A percentile compares a stretch with the other conserved stretches of the same genome.
These are phyloP conservation scores for Corchorus capsularis DNA, from an alignment of 345 rosid species.

Conservation along the genomic window DNA sequence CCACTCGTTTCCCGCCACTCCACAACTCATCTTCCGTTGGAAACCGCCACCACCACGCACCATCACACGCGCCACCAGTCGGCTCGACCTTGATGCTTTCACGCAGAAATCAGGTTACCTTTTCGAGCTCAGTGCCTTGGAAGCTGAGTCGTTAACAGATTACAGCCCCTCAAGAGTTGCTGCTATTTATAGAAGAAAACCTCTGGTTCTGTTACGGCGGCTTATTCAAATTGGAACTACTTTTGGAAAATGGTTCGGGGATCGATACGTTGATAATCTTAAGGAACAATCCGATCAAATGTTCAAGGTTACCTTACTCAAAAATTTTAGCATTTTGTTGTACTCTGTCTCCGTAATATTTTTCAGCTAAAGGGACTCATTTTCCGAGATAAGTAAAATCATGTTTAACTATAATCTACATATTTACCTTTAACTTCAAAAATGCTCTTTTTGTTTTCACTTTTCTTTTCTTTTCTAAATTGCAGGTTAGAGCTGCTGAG, in stretches of 20 bases:
- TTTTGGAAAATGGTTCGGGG: constrained; percentile 77
- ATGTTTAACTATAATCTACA: not conserved
- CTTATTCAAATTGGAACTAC: constrained; percentile 67
- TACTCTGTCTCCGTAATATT: too few relatives aligned
- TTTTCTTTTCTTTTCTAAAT: not conserved
- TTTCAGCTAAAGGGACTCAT: not conserved
- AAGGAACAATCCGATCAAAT: constrained; percentile 64
- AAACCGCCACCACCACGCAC: constrained; percentile 17
- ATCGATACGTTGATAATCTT: constrained; percentile 61
- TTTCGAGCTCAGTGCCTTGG: constrained; percentile 60
- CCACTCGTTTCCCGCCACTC: constrained; percentile 46
- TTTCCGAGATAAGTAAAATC: not conserved
- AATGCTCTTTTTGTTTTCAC: too few relatives aligned
- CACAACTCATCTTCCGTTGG: constrained; percentile 6
- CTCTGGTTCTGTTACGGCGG: constrained; percentile 69
- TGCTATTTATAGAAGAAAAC: constrained; percentile 60
- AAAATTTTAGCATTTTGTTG: not conserved
- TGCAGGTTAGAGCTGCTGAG: constrained; percentile 89
- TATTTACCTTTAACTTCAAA: too few relatives aligned
- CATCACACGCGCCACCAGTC: constrained; percentile 32
- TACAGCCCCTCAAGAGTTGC: constrained; percentile 56
- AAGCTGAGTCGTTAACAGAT: constrained; percentile 61
- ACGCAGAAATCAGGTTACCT: constrained; percentile 86
- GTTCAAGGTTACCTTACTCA: constrained; percentile 55
- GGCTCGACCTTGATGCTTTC: constrained; percentile 60